These are phyloP conservation scores for Diplodia seriata DNA, from an alignment of 2,329 filamentous ascomycete genomes.

Conservation along the genomic window DNA sequence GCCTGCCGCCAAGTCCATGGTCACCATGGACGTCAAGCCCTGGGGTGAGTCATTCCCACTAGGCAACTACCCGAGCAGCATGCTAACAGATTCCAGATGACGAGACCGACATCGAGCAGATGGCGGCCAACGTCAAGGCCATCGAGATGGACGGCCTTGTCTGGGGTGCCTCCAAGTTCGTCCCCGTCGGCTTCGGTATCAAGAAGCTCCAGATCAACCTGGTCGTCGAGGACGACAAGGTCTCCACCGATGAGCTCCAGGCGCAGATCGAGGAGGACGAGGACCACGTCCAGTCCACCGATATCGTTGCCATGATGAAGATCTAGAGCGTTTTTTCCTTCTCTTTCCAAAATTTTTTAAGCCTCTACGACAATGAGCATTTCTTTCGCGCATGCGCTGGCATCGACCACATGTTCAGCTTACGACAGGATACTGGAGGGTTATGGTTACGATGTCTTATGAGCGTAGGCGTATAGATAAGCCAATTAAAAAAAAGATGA, in stretches of 20 bases:
- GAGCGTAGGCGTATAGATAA: slow-evolving; percentile 31
- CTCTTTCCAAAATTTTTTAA: slow-evolving; percentile 20
- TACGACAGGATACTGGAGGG: slow-evolving; percentile 22
- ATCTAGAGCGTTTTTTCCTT: slow-evolving; percentile 39
- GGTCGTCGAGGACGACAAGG: slow-evolving; percentile 95
- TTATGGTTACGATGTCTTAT: slow-evolving; percentile 32
- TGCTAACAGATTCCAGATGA: slow-evolving; percentile 67
- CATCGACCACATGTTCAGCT: slow-evolving; percentile 23
- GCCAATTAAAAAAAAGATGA: slow-evolving; percentile 29
- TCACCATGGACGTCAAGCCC: slow-evolving; percentile 96
- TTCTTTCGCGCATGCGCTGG: slow-evolving; percentile 30
- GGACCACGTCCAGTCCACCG: slow-evolving; percentile 95
- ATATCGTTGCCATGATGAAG: slow-evolving; percentile 71
- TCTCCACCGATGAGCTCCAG: slow-evolving; percentile 86
- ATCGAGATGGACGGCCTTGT: slow-evolving; percentile 94
- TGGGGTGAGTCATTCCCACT: slow-evolving; percentile 75
- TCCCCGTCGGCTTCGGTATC: slow-evolving; percentile 94
- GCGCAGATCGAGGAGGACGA: slow-evolving; percentile 84
- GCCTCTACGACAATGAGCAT: slow-evolving; percentile 33
- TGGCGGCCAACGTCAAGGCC: slow-evolving; percentile 80
- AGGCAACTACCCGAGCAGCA: not conserved
- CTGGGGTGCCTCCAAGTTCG: slow-evolving; percentile 91
- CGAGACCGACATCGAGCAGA: slow-evolving; percentile 86
- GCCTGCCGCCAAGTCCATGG: slow-evolving; percentile 92
- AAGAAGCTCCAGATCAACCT: slow-evolving; percentile 99